Base-by-base conservation (phyloP, 1,139 yeast genomes). In the Kodamaea plutei region DNA sequence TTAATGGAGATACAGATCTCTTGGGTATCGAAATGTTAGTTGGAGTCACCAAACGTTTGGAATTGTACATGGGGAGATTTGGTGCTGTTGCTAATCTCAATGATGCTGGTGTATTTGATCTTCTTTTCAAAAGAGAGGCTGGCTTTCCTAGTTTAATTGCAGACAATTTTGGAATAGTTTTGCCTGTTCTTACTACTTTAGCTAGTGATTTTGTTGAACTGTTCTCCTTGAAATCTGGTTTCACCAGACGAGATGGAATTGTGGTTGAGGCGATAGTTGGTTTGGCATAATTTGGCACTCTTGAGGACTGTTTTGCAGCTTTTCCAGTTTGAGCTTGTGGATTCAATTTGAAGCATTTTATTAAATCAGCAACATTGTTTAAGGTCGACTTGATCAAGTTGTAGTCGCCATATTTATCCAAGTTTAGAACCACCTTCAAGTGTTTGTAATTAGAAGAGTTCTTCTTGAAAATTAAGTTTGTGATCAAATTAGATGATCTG, bases 371-470 rank as follows among this genome's bases (percentile, higher is more conserved):
- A 23, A 57, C 45, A 32, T 58, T 58, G 31, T 35, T 40, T 36
- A 61, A 48, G 8, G 56, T 44, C 2, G 64, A 53, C 34, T 55
- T 52, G 25, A 52, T 51, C 28, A 57, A 47, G 4, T 47, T 40
- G 3, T 31, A 36, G 26, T 56, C 59, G 4, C 63, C 65, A 20
- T 36, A 33, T 8, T 46, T 54, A 45, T 61, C 64, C 39, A 61
- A 50, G 30, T 52, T 50, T 37, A 61, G 44, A 9, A 59, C 50
- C 35, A 55, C 57, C 35, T 54, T 52, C 25, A 51, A 39, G 8
- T 47, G 43, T 8, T 47, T 38, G n/a, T n/a, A n/a, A n/a, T 25
- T 20, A 6, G 22, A 16, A 9, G 30, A 30, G 18, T 40, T 39
- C 8, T 15, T 22, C 26, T 47, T 52, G 29, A 58, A 57, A 14